These are phyloP conservation scores for Alternaria sp. DNA, from an alignment of 2,329 filamentous ascomycete genomes.

Conservation along the genomic window DNA sequence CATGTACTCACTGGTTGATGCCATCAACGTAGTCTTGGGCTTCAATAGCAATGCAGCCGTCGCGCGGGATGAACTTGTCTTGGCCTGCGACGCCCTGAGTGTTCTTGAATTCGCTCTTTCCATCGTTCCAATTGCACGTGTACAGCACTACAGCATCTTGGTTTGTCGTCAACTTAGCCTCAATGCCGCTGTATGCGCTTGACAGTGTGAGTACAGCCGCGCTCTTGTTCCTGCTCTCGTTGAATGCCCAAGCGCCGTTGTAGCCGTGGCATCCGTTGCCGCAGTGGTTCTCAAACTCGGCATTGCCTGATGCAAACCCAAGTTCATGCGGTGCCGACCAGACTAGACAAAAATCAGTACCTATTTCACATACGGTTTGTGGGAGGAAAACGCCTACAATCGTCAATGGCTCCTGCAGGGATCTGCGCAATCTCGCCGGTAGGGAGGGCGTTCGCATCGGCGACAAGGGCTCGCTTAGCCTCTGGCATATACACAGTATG, in stretches of 20 bases:
- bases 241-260: constrained; percentile 44
- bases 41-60: constrained; percentile 48
- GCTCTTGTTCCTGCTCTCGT: constrained; percentile 34
- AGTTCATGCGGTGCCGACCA: constrained; percentile 44
- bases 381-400: constrained; percentile 21
- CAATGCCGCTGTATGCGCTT: constrained; percentile 45
- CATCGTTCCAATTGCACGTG: constrained; percentile 49
- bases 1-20: constrained; percentile 45
- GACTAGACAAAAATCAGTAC: constrained; percentile 14
- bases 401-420: constrained; percentile 34
- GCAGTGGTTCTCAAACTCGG: constrained; percentile 43
- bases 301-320: constrained; percentile 39
- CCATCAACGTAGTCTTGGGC: constrained; percentile 48
- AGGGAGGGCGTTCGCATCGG: constrained; percentile 41
- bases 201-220: constrained; percentile 37
- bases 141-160: constrained; percentile 47
- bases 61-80: constrained; percentile 45
- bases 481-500: constrained; percentile 46
- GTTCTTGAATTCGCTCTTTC: constrained; percentile 47
- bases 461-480: constrained; percentile 37
- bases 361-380: background rate
- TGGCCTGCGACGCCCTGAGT: constrained; percentile 40
- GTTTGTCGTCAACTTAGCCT: constrained; percentile 43
- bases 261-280: constrained; percentile 49
- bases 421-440: constrained; percentile 45